Base-by-base conservation (phyloP, 768 basidiomycete species). In the Mycena polygramma region DNA sequence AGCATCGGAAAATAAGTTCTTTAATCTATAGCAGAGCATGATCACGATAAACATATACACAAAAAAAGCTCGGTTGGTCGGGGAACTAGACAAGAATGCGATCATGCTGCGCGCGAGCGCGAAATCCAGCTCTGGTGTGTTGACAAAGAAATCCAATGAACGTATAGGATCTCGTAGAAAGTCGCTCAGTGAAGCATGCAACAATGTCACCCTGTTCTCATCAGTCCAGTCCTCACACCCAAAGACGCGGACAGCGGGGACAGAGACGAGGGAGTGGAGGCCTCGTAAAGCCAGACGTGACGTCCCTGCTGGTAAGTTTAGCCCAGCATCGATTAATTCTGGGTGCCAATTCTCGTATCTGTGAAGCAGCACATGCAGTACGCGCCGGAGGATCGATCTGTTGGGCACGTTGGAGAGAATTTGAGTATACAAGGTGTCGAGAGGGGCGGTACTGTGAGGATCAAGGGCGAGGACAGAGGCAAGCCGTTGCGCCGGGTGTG, bases 241-340 rank as follows among this genome's bases (percentile, higher is more conserved):
- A 13, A 48, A 43, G 52, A n/a, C 22, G 19, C 45, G 41, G 20
- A 22, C 30, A 20, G 60, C 45, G 5, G 67, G 19, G 14, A 68
- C 55, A 8, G 5, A 37, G 13, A 63, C 24, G 13, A 68, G 10
- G n/a, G 61, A 63, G 30, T 69, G 68, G 19, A 69, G 19, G 30
- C 48, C 46, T 9, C 68, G 45, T n/a, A 69, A 11, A 2, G 26
- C 37, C 19, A 63, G 55, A 17, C 68, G 68, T 6, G 62, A 49
- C 10, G 55, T 63, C 19, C 68, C 68, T 14, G n/a, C 8, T 1
- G 54, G 62, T 7, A 63, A 0, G 10, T 59, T 46, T 30, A 69
- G 17, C 20, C 19, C 57, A 11, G 19, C 9, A 35, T 69, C 62
- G 13, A 69, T 69, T 26, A 63, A 61, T 24, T 69, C 68, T 4